These are phyloP conservation scores for Aristolochia californica DNA, from an alignment of 164 flowering plant genomes.

Conservation along the genomic window DNA sequence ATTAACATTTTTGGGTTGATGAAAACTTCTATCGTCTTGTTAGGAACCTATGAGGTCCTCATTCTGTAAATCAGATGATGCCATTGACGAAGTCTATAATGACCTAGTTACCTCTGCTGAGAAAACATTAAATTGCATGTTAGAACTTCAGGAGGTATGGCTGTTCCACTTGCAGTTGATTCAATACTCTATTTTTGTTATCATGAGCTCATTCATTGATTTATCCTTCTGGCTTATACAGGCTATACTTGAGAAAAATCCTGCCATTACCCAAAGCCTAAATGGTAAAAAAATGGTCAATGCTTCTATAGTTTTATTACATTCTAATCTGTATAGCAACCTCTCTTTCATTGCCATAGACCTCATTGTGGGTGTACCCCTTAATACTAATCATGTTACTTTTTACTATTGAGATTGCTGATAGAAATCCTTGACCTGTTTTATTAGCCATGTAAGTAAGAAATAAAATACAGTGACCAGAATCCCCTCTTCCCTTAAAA, in stretches of 20 bases:
- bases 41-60: constrained; percentile 67
- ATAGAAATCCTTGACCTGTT: too few species aligned
- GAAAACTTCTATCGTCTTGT: too few species aligned
- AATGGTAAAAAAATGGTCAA: constrained; percentile 36
- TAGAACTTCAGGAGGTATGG: constrained; percentile 71
- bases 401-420: too few species aligned
- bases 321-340: background rate
- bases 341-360: background rate
- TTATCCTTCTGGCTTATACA: constrained; percentile 14
- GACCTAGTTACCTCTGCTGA: constrained; percentile 53
- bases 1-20: background rate
- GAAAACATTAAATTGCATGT: constrained; percentile 55
- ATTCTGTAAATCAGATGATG: constrained; percentile 37
- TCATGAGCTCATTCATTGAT: background rate
- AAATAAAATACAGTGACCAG: too few species aligned
- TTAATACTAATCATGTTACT: too few species aligned
- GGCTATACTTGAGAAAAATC: constrained; percentile 80
- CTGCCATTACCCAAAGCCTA: constrained; percentile 37
- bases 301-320: background rate
- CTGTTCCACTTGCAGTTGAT: background rate
- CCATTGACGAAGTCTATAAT: constrained; percentile 45
- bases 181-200: background rate
- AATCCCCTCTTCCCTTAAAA: too few species aligned
- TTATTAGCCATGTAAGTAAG: too few species aligned
- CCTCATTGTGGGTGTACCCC: too few species aligned